Conservation (phyloP, 148 eudicot species). For the Drosera capensis region DNA sequence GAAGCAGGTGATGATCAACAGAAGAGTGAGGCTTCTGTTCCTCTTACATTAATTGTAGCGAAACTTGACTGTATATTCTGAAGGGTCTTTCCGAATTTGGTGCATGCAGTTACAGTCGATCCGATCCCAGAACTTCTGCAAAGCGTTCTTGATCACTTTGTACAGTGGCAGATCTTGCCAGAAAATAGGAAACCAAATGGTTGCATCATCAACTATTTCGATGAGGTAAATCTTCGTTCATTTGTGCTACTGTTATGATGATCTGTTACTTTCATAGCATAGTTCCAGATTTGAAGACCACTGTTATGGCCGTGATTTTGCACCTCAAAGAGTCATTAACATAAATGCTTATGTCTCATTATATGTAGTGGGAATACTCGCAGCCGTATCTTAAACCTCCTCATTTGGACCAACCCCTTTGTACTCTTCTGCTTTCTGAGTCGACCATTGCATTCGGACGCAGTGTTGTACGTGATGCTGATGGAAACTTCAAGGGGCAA, state of each 20-base stretch:
- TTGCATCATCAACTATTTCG: constrained; percentile 81
- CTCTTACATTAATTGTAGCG: neutral
- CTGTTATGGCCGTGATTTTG: neutral
- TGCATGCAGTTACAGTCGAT: constrained; percentile 56
- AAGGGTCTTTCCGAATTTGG: constrained; percentile 3
- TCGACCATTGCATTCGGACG: constrained; percentile 86
- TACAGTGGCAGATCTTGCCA: constrained; percentile 70
- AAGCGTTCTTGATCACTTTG: constrained; percentile 61
- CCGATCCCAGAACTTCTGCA: constrained; percentile 75
- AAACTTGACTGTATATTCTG: neutral
- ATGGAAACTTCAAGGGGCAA: constrained; percentile 78
- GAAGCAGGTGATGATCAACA: constrained; percentile 28
- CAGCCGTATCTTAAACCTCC: constrained; percentile 95
- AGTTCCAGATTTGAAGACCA: neutral
- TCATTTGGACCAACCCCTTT: constrained; percentile 82
- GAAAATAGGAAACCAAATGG: constrained; percentile 74
- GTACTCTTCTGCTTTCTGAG: constrained; percentile 65
- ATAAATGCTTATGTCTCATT: neutral
- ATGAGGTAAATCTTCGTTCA: constrained; percentile 40
- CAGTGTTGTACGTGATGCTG: constrained; percentile 43
- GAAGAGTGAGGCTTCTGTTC: constrained; percentile 31
- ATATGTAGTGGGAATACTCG: constrained; percentile 62
- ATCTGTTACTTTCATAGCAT: neutral
- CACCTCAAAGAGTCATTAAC: neutral
- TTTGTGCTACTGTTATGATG: neutral